Percentiles rank a stretch among this genome's conserved stretches.
Evolutionary conservation across 2,329 filamentous ascomycete genomes (phyloP).

Genomic region (Passalora sequoiae): DNA sequence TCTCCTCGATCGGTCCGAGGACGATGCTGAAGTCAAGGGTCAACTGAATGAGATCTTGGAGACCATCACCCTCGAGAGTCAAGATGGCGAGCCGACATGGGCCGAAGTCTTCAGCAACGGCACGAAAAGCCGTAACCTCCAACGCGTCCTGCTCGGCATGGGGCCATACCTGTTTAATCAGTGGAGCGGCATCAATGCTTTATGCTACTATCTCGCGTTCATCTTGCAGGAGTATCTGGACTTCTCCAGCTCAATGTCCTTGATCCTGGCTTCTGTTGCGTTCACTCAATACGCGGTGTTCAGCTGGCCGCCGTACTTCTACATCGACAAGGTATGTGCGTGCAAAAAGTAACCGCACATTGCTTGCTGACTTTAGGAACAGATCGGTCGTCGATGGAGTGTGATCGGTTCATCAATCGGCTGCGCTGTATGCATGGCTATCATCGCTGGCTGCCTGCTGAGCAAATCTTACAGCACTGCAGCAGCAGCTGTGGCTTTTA

Average conservation of each 20-base stretch:
- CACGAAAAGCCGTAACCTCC: constrained; percentile 35
- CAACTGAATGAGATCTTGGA: constrained; percentile 36
- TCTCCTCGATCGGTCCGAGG: constrained; percentile 31
- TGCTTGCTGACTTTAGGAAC: too few relatives aligned
- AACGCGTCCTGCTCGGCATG: constrained; percentile 36
- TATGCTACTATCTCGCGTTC: constrained; percentile 31
- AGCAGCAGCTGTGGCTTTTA: constrained; percentile 35
- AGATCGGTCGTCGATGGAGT: constrained; percentile 30
- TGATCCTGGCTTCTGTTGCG: constrained; percentile 30
- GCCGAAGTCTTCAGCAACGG: constrained; percentile 35
- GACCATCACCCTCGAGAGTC: constrained; percentile 30
- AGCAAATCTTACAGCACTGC: constrained; percentile 26
- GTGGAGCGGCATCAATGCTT: constrained; percentile 23
- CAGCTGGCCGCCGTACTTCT: constrained; percentile 32
- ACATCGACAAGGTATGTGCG: constrained; percentile 31
- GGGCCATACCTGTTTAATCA: constrained; percentile 36
- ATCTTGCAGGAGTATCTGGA: constrained; percentile 28
- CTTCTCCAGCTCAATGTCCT: constrained; percentile 27
- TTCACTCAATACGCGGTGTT: constrained; percentile 33
- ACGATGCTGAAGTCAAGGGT: constrained; percentile 31
- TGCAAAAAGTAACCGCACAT: too few relatives aligned
- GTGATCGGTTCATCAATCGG: constrained; percentile 31
- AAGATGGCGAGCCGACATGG: constrained; percentile 33
- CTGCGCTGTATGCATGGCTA: constrained; percentile 33
- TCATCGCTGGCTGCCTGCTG: constrained; percentile 33